Evolutionary conservation across 768 basidiomycete species (phyloP).

Genomic region (Lactarius pseudohatsudake): DNA sequence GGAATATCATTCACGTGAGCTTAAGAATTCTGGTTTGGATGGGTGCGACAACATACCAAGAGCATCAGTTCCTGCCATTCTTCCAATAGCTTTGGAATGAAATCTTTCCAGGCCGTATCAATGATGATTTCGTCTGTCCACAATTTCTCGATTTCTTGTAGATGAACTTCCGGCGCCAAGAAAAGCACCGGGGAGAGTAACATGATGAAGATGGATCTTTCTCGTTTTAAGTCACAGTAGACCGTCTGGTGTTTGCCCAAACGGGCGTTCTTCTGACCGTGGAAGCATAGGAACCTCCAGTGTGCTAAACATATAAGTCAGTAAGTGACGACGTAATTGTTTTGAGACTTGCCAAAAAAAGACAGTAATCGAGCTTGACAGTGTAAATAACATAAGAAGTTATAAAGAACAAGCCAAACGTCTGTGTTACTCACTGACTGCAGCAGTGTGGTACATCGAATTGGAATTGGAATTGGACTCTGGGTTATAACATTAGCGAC

Average conservation of each 20-base stretch:
- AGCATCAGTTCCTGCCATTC: conserved; percentile 4
- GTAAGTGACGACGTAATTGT: too few species aligned
- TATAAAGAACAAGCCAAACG: too few species aligned
- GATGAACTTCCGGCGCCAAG: not conserved
- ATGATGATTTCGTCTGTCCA: not conserved
- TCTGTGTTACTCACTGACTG: too few species aligned
- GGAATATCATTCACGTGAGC: not conserved
- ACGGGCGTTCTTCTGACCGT: not conserved
- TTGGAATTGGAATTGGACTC: too few species aligned
- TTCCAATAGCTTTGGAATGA: not conserved
- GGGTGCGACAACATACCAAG: not conserved
- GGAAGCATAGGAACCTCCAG: not conserved
- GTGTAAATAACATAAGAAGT: too few species aligned
- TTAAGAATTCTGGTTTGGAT: not conserved
- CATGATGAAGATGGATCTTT: not conserved
- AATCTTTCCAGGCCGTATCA: not conserved
- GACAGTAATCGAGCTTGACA: too few species aligned
- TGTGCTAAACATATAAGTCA: not conserved
- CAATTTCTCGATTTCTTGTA: not conserved
- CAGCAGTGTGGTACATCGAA: too few species aligned
- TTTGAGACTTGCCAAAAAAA: not conserved
- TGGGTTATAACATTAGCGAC: too few species aligned
- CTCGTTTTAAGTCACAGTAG: not conserved
- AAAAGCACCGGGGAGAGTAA: not conserved
- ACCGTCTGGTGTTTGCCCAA: not conserved